These are phyloP conservation scores for Fraxinus excelsior DNA, from an alignment of 257 asterid species.

Conservation along the genomic window DNA sequence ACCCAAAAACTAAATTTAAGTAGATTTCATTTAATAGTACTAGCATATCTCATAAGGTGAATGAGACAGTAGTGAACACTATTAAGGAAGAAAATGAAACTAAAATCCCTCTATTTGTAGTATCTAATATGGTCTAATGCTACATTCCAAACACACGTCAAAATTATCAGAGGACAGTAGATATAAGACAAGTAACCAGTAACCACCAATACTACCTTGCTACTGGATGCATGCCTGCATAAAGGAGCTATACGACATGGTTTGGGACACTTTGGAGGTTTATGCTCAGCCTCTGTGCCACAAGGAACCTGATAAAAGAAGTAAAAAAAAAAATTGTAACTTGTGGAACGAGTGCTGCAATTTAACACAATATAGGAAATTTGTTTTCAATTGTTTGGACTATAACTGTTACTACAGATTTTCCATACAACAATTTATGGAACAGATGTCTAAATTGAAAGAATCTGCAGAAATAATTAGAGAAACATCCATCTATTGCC, in stretches of 20 bases:
- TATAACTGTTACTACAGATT: constrained; percentile 6
- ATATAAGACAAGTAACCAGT: constrained; percentile 3
- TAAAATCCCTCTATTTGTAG: neutral
- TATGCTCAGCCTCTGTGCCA: constrained; percentile 84
- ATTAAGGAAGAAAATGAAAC: neutral
- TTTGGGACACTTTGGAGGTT: constrained; percentile 87
- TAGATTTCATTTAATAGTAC: neutral
- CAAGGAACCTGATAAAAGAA: constrained; percentile 83
- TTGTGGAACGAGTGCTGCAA: constrained; percentile 4
- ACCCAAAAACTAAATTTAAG: neutral
- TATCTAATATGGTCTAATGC: neutral
- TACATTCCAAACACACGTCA: neutral
- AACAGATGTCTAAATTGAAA: neutral
- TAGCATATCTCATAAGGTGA: neutral
- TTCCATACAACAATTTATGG: neutral
- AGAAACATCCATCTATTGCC: constrained; percentile 7
- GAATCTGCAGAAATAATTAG: neutral
- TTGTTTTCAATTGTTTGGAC: neutral
- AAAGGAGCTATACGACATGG: constrained; percentile 62
- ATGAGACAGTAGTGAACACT: constrained; percentile 1
- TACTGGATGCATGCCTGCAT: constrained; percentile 63
- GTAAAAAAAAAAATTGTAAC: constrained; percentile 23
- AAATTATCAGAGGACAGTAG: neutral
- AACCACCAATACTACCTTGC: constrained; percentile 59
- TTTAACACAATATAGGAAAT: neutral